Conservation (phyloP, 495 filamentous ascomycete species). For the Daldinia vernicosa region DNA sequence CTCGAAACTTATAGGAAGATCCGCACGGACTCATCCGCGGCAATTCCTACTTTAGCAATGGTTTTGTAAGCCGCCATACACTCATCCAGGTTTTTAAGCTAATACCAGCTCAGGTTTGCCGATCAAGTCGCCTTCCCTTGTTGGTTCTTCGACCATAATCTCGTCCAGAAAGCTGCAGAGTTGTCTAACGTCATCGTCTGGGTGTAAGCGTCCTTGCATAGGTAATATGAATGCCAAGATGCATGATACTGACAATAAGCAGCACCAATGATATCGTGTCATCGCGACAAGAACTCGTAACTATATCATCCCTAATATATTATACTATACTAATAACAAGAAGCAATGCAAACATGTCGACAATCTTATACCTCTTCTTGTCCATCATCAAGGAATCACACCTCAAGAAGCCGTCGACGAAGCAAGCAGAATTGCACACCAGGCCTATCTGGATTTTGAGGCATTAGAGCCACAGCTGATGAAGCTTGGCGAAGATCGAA, state of each 20-base stretch:
- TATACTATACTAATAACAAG: neutral
- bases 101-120: neutral
- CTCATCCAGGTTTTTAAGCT: neutral
- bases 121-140: conserved; percentile 16
- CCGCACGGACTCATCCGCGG: conserved; percentile 16
- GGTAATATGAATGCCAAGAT: neutral
- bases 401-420: conserved; percentile 23
- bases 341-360: conserved; percentile 26
- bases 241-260: neutral
- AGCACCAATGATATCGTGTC: conserved; percentile 22
- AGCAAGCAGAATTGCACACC: neutral
- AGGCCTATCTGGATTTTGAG: conserved; percentile 22
- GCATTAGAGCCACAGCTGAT: conserved; percentile 13
- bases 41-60: conserved; percentile 12
- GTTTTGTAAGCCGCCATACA: conserved; percentile 3
- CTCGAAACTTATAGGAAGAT: conserved; percentile 18
- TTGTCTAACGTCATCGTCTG: conserved; percentile 9
- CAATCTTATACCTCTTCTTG: conserved; percentile 22
- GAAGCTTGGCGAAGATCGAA: conserved; percentile 10
- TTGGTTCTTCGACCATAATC: conserved; percentile 20
- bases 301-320: neutral
- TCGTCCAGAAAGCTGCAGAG: conserved; percentile 9
- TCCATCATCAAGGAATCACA: conserved; percentile 14
- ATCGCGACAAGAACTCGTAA: conserved; percentile 26
- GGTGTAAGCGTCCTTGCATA: neutral